Evolutionary conservation across 805 yeast genomes (phyloP), one percentile per base, ranked within the genome.

Genomic region (Ogataea polymorpha): DNA sequence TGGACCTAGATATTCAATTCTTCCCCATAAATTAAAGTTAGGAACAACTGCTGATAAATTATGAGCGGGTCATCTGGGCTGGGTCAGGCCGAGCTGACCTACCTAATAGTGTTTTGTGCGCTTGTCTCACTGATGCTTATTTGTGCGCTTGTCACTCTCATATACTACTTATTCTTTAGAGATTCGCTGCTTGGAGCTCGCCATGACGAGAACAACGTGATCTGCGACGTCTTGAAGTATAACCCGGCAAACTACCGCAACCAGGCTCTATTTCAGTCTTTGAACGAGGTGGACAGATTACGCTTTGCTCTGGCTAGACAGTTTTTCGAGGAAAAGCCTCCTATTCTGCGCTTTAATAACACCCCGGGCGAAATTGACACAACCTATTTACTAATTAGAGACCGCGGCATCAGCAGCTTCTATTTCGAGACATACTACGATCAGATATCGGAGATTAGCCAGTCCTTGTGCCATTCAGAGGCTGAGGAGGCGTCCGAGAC

Each of bases 401-500:
- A 65, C 39, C 41, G 70, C 25, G 70, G 70, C 7, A 62, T 65
- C 23, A 48, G 46, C 25, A 48, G 59, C 9, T 65, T 62, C 43
- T 56, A 56, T 33, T 64, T 65, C 36, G 58, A 54, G 14, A 53
- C 52, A 16, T 65, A 58, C 41, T 46, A 50, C 26, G 65, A 63
- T 27, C 67, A 62, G 33, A 42, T 62, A 8, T 41, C 49, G 2
- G 56, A 51, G 8, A 23, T 62, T 28, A 44, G 55, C 16, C 32
- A 30, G 31, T 23, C 32, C 28, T 7, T 33, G 35, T 32, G 35
- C 13, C 30, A 30, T 5, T 17, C 33, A 1, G 41, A 35, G 27
- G 14, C 30, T 1, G 40, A 32, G 18, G 44, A 38, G 29, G 36
- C 37, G 8, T 40, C 36, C 6, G 60, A 54, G 34, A 39, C 41